Evolutionary conservation across 2,329 filamentous ascomycete genomes (phyloP).

Genomic region (Microcyclospora pomicola): DNA sequence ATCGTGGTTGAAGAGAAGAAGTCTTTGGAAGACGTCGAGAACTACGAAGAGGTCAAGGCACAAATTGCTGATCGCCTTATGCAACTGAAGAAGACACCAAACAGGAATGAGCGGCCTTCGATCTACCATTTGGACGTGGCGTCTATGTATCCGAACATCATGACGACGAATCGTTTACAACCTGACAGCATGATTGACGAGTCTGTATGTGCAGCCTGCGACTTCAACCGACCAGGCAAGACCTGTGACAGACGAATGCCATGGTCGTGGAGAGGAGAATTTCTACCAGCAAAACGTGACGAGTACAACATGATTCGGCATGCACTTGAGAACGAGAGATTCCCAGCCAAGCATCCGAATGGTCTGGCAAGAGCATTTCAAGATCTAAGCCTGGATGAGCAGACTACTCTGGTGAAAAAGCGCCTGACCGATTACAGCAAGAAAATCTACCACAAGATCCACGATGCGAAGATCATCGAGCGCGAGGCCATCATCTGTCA

Average conservation of each 20-base stretch:
- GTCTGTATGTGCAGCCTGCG: conserved; percentile 89
- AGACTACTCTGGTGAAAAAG: conserved; percentile 67
- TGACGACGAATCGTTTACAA: conserved; percentile 96
- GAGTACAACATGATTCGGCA: conserved; percentile 99
- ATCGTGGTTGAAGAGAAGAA: conserved; percentile 41
- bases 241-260: conserved; percentile 89
- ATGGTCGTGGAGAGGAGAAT: conserved; percentile 97
- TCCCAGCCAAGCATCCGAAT: conserved; percentile 65
- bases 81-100: conserved; percentile 66
- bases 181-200: conserved; percentile 99
- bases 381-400: conserved; percentile 69
- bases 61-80: conserved; percentile 62
- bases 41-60: conserved; percentile 52
- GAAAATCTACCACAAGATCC: conserved; percentile 99
- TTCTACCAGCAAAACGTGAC: conserved; percentile 85
- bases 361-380: conserved; percentile 61
- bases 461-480: conserved; percentile 82
- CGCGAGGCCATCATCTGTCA: conserved; percentile 97
- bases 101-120: conserved; percentile 69
- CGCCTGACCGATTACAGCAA: conserved; percentile 86
- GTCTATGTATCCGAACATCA: conserved; percentile 99
- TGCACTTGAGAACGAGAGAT: conserved; percentile 80
- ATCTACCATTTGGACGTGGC: conserved; percentile 98
- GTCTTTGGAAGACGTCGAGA: conserved; percentile 35
- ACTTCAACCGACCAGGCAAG: conserved; percentile 95